phyloP scores from a whole-genome alignment of 306 rosid genomes.

The Chamaecrista fasciculata region DNA sequence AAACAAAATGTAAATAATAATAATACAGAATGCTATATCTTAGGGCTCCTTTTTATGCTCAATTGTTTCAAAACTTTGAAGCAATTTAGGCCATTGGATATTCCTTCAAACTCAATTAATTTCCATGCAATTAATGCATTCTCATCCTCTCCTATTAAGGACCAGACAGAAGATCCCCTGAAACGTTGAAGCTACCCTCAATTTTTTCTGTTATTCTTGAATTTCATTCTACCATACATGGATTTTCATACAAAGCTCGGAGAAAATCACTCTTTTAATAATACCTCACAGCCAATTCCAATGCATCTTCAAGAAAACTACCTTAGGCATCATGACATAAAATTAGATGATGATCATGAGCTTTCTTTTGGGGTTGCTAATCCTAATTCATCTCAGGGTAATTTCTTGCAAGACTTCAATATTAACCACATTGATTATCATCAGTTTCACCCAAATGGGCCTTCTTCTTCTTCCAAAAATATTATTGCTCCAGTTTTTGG shows the following conservation, averaged over 20 bases:
- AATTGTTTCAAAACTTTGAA: conserved; percentile 23
- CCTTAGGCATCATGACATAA: conserved; percentile 33
- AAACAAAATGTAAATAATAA: conserved; percentile 13
- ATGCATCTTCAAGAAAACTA: conserved; percentile 39
- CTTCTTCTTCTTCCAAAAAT: conserved; percentile 49
- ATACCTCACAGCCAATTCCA: conserved; percentile 35
- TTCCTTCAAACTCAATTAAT: conserved; percentile 22
- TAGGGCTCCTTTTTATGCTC: conserved; percentile 3
- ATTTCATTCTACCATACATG: conserved; percentile 41
- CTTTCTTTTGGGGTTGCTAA: conserved; percentile 39
- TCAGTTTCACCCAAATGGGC: conserved; percentile 41
- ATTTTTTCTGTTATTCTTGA: conserved; percentile 25
- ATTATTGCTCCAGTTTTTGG: conserved; percentile 40
- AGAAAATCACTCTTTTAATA: conserved; percentile 44
- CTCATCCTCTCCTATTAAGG: conserved; percentile 45
- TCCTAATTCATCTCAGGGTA: conserved; percentile 39
- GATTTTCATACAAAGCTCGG: conserved; percentile 45
- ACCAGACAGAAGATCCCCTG: conserved; percentile 31
- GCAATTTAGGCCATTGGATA: conserved; percentile 48
- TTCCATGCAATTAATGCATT: conserved; percentile 37
- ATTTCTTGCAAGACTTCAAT: conserved; percentile 66
- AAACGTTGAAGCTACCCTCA: conserved; percentile 30
- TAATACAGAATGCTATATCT: not conserved
- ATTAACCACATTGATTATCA: conserved; percentile 35
- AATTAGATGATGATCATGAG: conserved; percentile 29